Evolutionary conservation across 805 yeast genomes (phyloP).

Genomic region (Geotrichum ghanense): DNA sequence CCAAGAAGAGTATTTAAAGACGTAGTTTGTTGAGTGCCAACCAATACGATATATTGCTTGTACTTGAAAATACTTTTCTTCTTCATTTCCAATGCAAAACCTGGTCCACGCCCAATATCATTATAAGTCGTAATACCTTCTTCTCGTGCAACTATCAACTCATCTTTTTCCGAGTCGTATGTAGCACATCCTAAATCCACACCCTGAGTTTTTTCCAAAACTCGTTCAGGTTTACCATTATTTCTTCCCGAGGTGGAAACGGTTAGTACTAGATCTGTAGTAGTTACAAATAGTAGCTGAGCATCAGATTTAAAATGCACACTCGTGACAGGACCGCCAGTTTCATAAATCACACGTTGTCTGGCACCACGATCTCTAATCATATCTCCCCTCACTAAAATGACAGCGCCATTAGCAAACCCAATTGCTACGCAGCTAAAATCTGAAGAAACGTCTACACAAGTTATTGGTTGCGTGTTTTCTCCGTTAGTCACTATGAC

Average conservation of each 20-base stretch:
- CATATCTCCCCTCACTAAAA: constrained; percentile 78
- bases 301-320: constrained; percentile 39
- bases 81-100: constrained; percentile 44
- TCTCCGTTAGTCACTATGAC: constrained; percentile 58
- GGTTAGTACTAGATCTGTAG: constrained; percentile 60
- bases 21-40: constrained; percentile 19
- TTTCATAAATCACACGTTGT: constrained; percentile 68
- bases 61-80: constrained; percentile 42
- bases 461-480: constrained; percentile 69
- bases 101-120: constrained; percentile 36
- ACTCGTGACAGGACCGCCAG: constrained; percentile 73
- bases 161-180: constrained; percentile 22
- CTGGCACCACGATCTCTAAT: constrained; percentile 82
- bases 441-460: constrained; percentile 42
- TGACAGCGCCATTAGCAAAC: constrained; percentile 72
- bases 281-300: constrained; percentile 53
- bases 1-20: constrained; percentile 12
- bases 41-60: constrained; percentile 43
- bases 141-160: constrained; percentile 53
- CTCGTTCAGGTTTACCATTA: constrained; percentile 46
- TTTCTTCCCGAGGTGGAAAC: constrained; percentile 72
- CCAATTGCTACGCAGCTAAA: constrained; percentile 65
- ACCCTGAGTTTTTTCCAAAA: constrained; percentile 36
- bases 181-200: constrained; percentile 33
- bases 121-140: constrained; percentile 57